Conservation (phyloP, 176 grass and related monocot genomes). For the Oryza meyeriana region DNA sequence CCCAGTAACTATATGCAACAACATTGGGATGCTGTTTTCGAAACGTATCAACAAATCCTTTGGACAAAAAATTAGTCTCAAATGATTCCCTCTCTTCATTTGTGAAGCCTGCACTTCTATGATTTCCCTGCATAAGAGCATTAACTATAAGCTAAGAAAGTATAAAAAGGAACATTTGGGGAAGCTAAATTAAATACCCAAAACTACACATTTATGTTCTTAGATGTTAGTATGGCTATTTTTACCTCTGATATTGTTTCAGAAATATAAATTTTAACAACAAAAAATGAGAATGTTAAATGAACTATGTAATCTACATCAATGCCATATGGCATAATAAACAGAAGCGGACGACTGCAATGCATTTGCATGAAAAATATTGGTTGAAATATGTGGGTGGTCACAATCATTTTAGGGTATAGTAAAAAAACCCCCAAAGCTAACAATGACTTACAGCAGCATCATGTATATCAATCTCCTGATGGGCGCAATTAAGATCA, state of each 20-base stretch:
- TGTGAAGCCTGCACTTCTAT: slow-evolving; percentile 65
- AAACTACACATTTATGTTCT: neutral
- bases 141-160: slow-evolving; percentile 2
- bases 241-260: neutral
- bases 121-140: slow-evolving; percentile 47
- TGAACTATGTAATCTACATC: neutral
- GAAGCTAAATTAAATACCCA: slow-evolving; percentile 15
- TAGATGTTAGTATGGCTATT: neutral
- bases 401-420: too few relatives aligned
- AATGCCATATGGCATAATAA: neutral
- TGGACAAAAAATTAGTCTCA: slow-evolving; percentile 58
- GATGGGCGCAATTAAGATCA: slow-evolving; percentile 70
- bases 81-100: slow-evolving; percentile 67
- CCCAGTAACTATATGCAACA: slow-evolving; percentile 71
- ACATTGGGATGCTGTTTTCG: slow-evolving; percentile 59
- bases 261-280: neutral
- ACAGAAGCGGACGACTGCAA: neutral
- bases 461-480: slow-evolving; percentile 75
- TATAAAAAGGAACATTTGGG: neutral
- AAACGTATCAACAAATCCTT: slow-evolving; percentile 66
- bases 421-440: too few relatives aligned
- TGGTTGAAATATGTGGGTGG: neutral
- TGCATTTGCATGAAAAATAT: slow-evolving; percentile 11
- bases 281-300: slow-evolving; percentile 15
- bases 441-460: slow-evolving; percentile 53